Evolutionary conservation across 495 filamentous ascomycete species (phyloP).

Genomic region (Lichenothelia convexa): DNA sequence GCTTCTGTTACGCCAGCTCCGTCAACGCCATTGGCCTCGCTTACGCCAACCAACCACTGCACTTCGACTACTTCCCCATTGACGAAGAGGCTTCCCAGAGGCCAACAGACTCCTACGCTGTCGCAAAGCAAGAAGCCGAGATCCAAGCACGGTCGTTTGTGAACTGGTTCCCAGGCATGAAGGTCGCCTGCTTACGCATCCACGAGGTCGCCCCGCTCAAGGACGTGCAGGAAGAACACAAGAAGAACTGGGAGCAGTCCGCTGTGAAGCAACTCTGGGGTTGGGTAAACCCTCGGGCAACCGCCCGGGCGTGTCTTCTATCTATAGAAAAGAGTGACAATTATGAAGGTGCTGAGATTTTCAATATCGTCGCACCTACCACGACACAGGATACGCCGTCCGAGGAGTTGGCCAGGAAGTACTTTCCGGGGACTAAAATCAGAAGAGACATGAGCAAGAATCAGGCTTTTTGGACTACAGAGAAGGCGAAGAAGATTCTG

Average conservation of each 20-base stretch:
- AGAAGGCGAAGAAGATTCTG: too few species aligned
- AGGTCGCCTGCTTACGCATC: slow-evolving; percentile 5
- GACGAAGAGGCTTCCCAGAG: not conserved
- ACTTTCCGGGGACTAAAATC: too few species aligned
- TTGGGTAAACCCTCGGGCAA: slow-evolving; percentile 5
- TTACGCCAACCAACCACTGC: slow-evolving; percentile 4
- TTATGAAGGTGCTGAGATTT: too few species aligned
- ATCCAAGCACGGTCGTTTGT: slow-evolving; percentile 3
- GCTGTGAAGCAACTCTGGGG: slow-evolving; percentile 5
- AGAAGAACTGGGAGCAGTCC: slow-evolving; percentile 1
- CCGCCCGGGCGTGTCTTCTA: too few species aligned
- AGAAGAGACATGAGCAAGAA: too few species aligned
- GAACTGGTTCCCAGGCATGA: slow-evolving; percentile 5
- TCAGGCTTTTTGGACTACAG: too few species aligned
- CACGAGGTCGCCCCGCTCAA: slow-evolving; percentile 3
- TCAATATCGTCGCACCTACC: too few species aligned
- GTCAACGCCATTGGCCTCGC: slow-evolving; percentile 6
- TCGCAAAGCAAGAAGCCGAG: slow-evolving; percentile 4
- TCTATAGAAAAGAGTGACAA: too few species aligned
- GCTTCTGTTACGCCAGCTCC: slow-evolving; percentile 3
- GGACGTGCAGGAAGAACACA: slow-evolving; percentile 3
- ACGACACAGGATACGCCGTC: too few species aligned
- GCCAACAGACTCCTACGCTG: slow-evolving; percentile 5
- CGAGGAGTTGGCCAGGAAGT: too few species aligned
- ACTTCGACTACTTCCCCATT: slow-evolving; percentile 4